Base-by-base conservation (phyloP, 164 flowering plant genomes). In the Vitis riparia region DNA sequence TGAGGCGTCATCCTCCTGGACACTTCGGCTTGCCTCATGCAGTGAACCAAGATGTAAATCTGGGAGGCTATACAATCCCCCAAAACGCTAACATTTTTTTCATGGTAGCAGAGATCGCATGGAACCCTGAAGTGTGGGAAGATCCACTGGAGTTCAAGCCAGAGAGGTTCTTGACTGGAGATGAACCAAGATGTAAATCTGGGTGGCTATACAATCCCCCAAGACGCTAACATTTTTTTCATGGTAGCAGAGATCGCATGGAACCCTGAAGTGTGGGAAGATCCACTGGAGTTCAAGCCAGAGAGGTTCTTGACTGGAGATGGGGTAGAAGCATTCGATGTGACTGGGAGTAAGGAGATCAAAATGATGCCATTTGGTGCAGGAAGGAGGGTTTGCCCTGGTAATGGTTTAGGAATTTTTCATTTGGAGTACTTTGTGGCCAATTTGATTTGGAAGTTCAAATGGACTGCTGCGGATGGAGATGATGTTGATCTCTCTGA, bases 291-390 rank as follows among this genome's bases (percentile, higher is more conserved):
- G 52, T 62, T 62, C 17, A 62, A 17, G 9, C 65, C 65, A 12
- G 65, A 62, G 52, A 62, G 66, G n/a, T 63, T 63, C 17, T 15
- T 63, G 9, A 3, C n/a, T 15, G 19, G 17, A 8, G 1, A 10
- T 14, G 66, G 66, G 4, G 66, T 44, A 52, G 66, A 15, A 2
- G 66, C 16, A 5, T 63, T 63, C 17, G 66, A 63, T 17, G 23
- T 48, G 17, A 63, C 47, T 16, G 66, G 66, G 17, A 52, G 47
- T 4, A 47, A 52, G 9, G 66, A 13, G 53, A 63, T 63, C 3
- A 63, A 63, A 29, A 63, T 63, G 66, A 63, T 63, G 66, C 66
- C 66, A 3, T 63, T 63, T n/a, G 66, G 66, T 23, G 27, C 27
- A 23, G 27, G 27, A 23, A 23, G 27, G 27, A 23, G 27, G 27